Base-by-base conservation (phyloP, 176 grass and related monocot genomes). In the Ampelocalamus luodianensis region DNA sequence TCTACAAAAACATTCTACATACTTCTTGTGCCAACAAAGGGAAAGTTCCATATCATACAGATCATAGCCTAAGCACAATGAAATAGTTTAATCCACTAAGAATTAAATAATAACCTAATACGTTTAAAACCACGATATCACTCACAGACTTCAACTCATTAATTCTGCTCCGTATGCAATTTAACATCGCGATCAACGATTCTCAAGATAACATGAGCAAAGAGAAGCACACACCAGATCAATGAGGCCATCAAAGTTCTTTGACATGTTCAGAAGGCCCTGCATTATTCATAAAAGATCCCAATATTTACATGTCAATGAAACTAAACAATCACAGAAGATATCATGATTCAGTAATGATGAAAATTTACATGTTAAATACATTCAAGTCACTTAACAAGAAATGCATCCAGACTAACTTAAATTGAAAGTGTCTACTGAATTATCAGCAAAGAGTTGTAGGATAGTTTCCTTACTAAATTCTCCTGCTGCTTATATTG, bases 221-320 rank as follows among this genome's bases (percentile, higher is more conserved):
- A 85, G 64, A 89, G 51, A 82, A 78, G 43, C 54, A 84, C 68
- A 12, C 49, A 92, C 90, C 83, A 91, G 80, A 82, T 89, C 77
- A 46, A 92, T 45, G 87, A 95, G 81, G 59, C 84, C 88, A 79
- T 78, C 65, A 73, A 95, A 85, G 59, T 66, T 91, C 60, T 39
- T 86, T 45, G 93, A 90, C 50, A 95, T 90, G 60, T 85, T 55
- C 42, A 62, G 13, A 73, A 95, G 83, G 43, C 93, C 90, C 90
- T 95, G 90, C 69, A 76, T 77, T 78, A 87, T 56, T 65, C 20
- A 85, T 23, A 59, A 40, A 36, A 46, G 8, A 63, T 86, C 39
- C 24, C 73, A 78, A 20, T 68, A 76, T 50, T 50, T 48, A 42
- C 24, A 78, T 51, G 75, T 70, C 42, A 85, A 27, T 23, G 2